These are phyloP conservation scores for Populus trichocarpa DNA, from an alignment of 441 rosid species.

Conservation along the genomic window DNA sequence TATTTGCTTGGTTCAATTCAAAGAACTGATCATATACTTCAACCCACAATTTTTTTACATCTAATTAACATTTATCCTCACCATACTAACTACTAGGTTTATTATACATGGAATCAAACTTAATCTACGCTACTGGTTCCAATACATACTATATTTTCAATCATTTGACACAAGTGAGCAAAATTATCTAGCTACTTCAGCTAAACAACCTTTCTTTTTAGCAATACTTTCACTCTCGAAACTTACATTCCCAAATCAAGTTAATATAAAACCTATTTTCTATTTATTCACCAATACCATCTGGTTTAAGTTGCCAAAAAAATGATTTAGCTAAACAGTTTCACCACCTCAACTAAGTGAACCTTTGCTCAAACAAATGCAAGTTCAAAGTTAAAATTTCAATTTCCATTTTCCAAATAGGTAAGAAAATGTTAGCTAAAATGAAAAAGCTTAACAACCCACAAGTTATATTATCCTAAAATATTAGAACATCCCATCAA, in stretches of 20 bases:
- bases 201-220: background rate
- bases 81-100: background rate
- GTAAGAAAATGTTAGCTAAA: background rate
- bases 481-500: background rate
- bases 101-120: background rate
- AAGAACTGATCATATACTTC: background rate
- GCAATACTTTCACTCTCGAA: background rate
- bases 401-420: background rate
- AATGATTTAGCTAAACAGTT: background rate
- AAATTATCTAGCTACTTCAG: background rate
- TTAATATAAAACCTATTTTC: background rate
- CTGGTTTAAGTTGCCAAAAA: background rate
- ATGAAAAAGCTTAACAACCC: background rate
- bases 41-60: background rate
- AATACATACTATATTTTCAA: background rate
- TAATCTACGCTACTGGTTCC: background rate
- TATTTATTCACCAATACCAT: background rate
- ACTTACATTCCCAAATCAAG: background rate
- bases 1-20: background rate
- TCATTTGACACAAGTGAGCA: background rate
- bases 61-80: background rate
- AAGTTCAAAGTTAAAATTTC: background rate
- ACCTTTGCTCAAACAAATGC: background rate
- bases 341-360: background rate
- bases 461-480: background rate